Evolutionary conservation across 2,329 filamentous ascomycete species (phyloP).

Genomic region (Furcasterigmium furcatum): DNA sequence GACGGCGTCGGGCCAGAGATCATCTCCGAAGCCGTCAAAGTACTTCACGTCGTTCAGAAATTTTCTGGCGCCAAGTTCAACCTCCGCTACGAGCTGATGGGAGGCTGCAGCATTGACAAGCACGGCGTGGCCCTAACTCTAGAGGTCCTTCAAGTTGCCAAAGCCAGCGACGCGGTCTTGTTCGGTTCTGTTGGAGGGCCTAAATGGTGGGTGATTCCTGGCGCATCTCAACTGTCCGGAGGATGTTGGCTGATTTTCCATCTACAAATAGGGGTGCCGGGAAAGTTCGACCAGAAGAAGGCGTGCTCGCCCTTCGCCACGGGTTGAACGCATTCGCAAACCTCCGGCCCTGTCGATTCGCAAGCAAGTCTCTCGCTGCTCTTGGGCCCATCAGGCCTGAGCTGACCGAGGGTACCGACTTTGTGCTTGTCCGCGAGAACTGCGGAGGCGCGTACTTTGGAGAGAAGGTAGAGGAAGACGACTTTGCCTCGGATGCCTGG

Average conservation of each 20-base stretch:
- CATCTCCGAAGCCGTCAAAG: slow-evolving; percentile 39
- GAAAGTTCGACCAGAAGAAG: slow-evolving; percentile 30
- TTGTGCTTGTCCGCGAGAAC: slow-evolving; percentile 46
- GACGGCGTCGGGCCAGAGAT: slow-evolving; percentile 46
- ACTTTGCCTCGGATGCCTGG: slow-evolving; percentile 43
- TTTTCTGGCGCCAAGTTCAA: slow-evolving; percentile 16
- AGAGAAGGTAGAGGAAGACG: slow-evolving; percentile 36
- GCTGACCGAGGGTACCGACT: slow-evolving; percentile 39
- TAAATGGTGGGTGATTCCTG: slow-evolving; percentile 33
- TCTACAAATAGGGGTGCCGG: not conserved
- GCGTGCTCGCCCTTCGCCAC: slow-evolving; percentile 34
- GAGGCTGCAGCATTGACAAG: slow-evolving; percentile 31
- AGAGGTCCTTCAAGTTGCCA: slow-evolving; percentile 35
- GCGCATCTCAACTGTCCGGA: slow-evolving; percentile 22
- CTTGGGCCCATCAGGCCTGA: slow-evolving; percentile 39
- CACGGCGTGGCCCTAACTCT: slow-evolving; percentile 39
- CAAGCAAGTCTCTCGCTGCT: slow-evolving; percentile 30
- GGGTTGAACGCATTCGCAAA: slow-evolving; percentile 45
- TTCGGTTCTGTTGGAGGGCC: slow-evolving; percentile 44
- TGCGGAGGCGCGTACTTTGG: slow-evolving; percentile 48
- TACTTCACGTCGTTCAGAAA: slow-evolving; percentile 34
- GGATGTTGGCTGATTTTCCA: no score
- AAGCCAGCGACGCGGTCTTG: slow-evolving; percentile 36
- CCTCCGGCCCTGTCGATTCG: slow-evolving; percentile 32
- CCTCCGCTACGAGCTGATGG: slow-evolving; percentile 18